A percentile compares a stretch with the other conserved stretches of the same genome.
phyloP scores from a whole-genome alignment of 2,329 filamentous ascomycete genomes.

The Hirsutella thompsonii region DNA sequence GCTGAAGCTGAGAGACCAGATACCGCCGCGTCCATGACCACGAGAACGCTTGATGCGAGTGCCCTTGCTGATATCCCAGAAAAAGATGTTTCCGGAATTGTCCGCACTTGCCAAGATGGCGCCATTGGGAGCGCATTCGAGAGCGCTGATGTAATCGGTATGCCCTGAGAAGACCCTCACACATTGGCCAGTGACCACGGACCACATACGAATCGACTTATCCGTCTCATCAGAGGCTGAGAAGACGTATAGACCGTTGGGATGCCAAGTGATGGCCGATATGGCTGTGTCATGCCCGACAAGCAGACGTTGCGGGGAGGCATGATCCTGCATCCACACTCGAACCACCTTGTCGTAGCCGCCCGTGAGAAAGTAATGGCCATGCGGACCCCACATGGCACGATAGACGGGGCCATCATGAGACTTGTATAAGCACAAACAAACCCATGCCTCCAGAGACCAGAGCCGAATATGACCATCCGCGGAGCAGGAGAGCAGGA shows the following conservation, averaged over 20 bases:
- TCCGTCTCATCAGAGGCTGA: slow-evolving; percentile 76
- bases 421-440: slow-evolving; percentile 84
- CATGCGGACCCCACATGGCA: slow-evolving; percentile 79
- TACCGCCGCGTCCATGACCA: slow-evolving; percentile 84
- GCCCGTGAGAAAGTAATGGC: slow-evolving; percentile 85
- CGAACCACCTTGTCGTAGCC: slow-evolving; percentile 85
- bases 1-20: slow-evolving; percentile 88
- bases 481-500: slow-evolving; percentile 75
- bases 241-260: slow-evolving; percentile 87
- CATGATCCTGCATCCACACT: slow-evolving; percentile 86
- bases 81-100: slow-evolving; percentile 74
- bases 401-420: slow-evolving; percentile 86
- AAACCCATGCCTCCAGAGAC: slow-evolving; percentile 87
- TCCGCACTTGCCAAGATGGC: slow-evolving; percentile 87
- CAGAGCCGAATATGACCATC: slow-evolving; percentile 85
- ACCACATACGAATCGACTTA: slow-evolving; percentile 95
- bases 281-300: slow-evolving; percentile 89
- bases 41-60: slow-evolving; percentile 82
- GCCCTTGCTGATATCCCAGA: slow-evolving; percentile 89
- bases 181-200: slow-evolving; percentile 72
- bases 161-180: slow-evolving; percentile 90
- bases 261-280: slow-evolving; percentile 87
- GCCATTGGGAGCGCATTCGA: slow-evolving; percentile 79
- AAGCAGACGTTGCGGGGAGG: slow-evolving; percentile 75
- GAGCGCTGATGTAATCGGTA: slow-evolving; percentile 69